Evolutionary conservation across 2,329 filamentous ascomycete genomes (phyloP), one percentile per base, ranked within the genome.

Genomic region (Apiospora saccharicola): DNA sequence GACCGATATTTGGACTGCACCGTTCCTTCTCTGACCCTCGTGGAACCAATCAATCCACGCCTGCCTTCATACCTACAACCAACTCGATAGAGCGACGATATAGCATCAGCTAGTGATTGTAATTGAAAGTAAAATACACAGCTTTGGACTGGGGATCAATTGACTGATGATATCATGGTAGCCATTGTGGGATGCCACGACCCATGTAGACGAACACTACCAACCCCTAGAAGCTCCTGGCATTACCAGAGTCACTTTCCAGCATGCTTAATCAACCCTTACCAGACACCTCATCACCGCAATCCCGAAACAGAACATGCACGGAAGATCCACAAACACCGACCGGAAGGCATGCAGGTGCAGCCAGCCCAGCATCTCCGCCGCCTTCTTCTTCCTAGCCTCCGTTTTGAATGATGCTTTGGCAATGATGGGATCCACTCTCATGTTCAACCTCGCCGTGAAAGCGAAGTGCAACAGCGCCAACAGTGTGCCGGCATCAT

Each of bases 301-400:
- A 22, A 34, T 57, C 26, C 26, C 51, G 16, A 34, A 57, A 19
- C 51, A 57, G 26, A 57, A 22, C 51, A 57, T 57, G 26, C 51
- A 57, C 51, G 51, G 26, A 5, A 57, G 51, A 34, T 57, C 51
- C 51, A 57, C 51, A 5, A 57, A 57, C 30, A 61, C 53, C 30
- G 53, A 61, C 37, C 53, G 37, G 30, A 61, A 61, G 19, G 53
- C 53, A 34, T 37, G 30, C 19, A 61, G 53, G 19, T 61, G 22
- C 53, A 61, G 10, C 53, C 53, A 61, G 30, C 30, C 4, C 53
- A 37, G 53, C 53, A 61, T 37, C 19, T 53, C 49, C 24, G 6
- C 53, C 19, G 53, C 30, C 53, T 13, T 37, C 30, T 34, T 22
- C 53, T 14, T 37, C 53, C 22, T 12, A 1, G 10, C 30, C 26